Evolutionary conservation across 805 yeast genomes (phyloP), one percentile per base, ranked within the genome.

Genomic region (Lachancea fermentati): DNA sequence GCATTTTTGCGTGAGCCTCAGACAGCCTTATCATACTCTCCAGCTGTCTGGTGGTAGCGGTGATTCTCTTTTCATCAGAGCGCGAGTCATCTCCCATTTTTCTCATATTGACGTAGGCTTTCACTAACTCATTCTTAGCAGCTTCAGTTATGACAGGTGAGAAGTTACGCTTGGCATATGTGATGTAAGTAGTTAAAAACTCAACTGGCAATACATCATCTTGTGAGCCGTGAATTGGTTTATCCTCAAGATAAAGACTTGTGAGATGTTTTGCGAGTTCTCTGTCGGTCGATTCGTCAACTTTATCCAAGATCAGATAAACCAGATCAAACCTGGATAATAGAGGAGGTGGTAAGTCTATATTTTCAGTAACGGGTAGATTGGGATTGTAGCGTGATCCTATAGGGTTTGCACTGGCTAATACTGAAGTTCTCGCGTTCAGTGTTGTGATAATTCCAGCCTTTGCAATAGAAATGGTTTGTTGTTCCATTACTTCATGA

Each of bases 401-500:
- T 47, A 93, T 89, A 11, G 98, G 98, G 62, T 93, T 93, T 1
- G 98, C 98, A 30, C 96, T 85, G 0, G 98, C 98, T 42, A 93
- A 69, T 48, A 93, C 83, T 1, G 97, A 91, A 0, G 97, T 91
- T 65, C 98, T 76, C 1, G 98, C 98, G 61, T 93, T 93, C 46
- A 93, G 70, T 0, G 97, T 93, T 4, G 98, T 93, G 55, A 93
- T 93, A 57, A 93, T 93, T 45, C 98, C 98, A 1, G 98, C 98
- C 57, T 93, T 93, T 24, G 98, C 98, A 56, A 93, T 87, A 7
- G 97, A 88, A 32, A 93, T 93, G 1, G 98, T 93, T 63, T 93
- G 98, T 62, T 93, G 98, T 68, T 93, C 98, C 98, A 93, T 93
- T 8, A 93, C 98, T 71, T 93, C 98, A 61, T 93, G 98, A 39